phyloP scores from a whole-genome alignment of 106 monocot genomes.

The Narthecium ossifragum region DNA sequence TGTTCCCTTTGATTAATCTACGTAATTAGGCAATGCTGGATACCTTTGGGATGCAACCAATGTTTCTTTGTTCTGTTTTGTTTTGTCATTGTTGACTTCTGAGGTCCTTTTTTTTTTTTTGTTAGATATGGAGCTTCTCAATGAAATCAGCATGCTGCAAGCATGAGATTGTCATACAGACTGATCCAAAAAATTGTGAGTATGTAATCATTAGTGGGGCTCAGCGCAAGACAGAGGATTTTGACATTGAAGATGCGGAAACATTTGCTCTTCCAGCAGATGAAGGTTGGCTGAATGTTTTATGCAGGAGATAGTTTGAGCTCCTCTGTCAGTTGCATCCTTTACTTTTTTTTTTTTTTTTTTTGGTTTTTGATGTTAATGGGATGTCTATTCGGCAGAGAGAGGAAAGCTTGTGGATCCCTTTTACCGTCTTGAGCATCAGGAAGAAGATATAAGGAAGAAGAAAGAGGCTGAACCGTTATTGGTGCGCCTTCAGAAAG shows the following conservation, averaged over 20 bases:
- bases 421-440: conserved; percentile 92
- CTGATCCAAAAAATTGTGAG: conserved; percentile 89
- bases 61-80: no score
- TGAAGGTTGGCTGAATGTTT: conserved; percentile 47
- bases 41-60: no score
- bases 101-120: conserved; percentile 8
- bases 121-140: conserved; percentile 97
- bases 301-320: not conserved
- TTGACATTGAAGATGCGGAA: conserved; percentile 91
- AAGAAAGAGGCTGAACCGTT: conserved; percentile 96
- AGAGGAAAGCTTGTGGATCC: conserved; percentile 87
- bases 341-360: no score
- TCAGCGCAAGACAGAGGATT: conserved; percentile 80
- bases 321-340: no score
- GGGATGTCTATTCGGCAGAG: conserved; percentile 32
- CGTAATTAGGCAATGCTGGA: no score
- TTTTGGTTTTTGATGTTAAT: not conserved
- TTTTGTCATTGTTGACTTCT: no score
- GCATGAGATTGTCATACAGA: conserved; percentile 87
- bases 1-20: no score
- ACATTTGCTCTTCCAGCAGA: conserved; percentile 83
- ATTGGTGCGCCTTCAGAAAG: conserved; percentile 80
- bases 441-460: conserved; percentile 82
- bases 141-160: conserved; percentile 97
- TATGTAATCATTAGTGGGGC: conserved; percentile 95